phyloP scores from a whole-genome alignment of 1,139 yeast genomes.

The Lodderomyces theae region DNA sequence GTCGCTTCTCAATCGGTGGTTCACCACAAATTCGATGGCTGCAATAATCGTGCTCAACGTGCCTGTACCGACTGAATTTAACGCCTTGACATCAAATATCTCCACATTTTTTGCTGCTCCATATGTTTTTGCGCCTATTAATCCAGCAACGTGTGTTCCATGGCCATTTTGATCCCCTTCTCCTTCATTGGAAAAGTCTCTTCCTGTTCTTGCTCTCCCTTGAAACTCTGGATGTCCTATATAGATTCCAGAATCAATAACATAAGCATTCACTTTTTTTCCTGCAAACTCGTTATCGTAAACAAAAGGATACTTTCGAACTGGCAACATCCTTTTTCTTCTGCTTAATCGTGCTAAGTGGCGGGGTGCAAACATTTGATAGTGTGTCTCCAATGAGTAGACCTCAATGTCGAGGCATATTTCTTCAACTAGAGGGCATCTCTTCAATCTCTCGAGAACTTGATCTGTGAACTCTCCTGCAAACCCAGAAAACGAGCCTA shows the following conservation, averaged over 20 bases:
- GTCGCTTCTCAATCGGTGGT: constrained; percentile 46
- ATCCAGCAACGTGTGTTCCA: constrained; percentile 88
- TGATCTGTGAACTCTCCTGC: constrained; percentile 55
- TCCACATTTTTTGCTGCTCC: constrained; percentile 76
- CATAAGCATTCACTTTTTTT: constrained; percentile 62
- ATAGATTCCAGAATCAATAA: constrained; percentile 74
- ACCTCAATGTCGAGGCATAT: constrained; percentile 58
- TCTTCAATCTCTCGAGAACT: constrained; percentile 32
- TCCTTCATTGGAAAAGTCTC: constrained; percentile 63
- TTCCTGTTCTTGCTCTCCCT: constrained; percentile 57
- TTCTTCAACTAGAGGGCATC: constrained; percentile 53
- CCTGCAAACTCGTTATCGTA: constrained; percentile 27
- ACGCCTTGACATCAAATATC: constrained; percentile 68
- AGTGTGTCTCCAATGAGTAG: constrained; percentile 39
- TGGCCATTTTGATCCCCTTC: constrained; percentile 68
- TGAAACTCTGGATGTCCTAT: constrained; percentile 62
- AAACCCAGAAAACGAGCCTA: constrained; percentile 65
- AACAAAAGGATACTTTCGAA: constrained; percentile 21
- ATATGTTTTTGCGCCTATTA: constrained; percentile 69
- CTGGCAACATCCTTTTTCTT: constrained; percentile 29
- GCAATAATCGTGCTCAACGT: constrained; percentile 63
- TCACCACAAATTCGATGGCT: constrained; percentile 70
- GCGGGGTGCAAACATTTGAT: constrained; percentile 55
- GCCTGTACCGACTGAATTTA: constrained; percentile 63
- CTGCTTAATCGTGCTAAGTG: constrained; percentile 68